phyloP scores from a whole-genome alignment of 192 early-diverging fungal genomes.

The Backusella luteola region DNA sequence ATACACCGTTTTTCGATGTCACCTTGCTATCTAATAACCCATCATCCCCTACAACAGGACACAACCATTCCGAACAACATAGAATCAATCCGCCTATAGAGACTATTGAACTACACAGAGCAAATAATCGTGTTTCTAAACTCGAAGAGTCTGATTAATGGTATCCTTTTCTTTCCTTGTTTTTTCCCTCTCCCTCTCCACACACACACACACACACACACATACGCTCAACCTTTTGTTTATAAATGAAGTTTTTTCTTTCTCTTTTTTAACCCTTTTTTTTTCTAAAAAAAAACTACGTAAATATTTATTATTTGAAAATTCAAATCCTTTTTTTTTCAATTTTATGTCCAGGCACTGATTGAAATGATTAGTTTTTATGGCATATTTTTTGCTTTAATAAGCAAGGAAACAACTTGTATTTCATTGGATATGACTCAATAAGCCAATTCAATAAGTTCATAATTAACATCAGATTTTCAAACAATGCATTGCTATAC shows the following conservation, averaged over 20 bases:
- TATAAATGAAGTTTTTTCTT: not conserved
- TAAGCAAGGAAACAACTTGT: too few species aligned
- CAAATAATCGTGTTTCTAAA: constrained; percentile 21
- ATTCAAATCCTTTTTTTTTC: too few species aligned
- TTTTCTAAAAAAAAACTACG: not conserved
- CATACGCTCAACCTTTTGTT: not conserved
- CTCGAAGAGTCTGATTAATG: constrained; percentile 16
- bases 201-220: not conserved
- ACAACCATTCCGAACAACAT: not conserved
- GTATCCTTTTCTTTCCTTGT: not conserved
- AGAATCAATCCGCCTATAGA: not conserved
- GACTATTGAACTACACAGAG: constrained; percentile 16
- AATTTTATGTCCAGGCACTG: too few species aligned
- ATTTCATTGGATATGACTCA: too few species aligned
- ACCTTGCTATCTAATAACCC: constrained; percentile 5
- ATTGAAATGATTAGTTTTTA: too few species aligned
- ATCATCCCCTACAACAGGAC: not conserved
- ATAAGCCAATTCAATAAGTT: too few species aligned
- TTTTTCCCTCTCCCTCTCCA: not conserved
- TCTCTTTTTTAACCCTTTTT: not conserved
- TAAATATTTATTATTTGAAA: not conserved
- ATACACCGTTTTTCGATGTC: constrained; percentile 20
- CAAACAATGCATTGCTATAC: too few species aligned
- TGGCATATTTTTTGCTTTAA: too few species aligned
- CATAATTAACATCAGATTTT: too few species aligned